Base-by-base conservation (phyloP, 1,284 basidiomycete genomes). In the Phlebopus sp. region DNA sequence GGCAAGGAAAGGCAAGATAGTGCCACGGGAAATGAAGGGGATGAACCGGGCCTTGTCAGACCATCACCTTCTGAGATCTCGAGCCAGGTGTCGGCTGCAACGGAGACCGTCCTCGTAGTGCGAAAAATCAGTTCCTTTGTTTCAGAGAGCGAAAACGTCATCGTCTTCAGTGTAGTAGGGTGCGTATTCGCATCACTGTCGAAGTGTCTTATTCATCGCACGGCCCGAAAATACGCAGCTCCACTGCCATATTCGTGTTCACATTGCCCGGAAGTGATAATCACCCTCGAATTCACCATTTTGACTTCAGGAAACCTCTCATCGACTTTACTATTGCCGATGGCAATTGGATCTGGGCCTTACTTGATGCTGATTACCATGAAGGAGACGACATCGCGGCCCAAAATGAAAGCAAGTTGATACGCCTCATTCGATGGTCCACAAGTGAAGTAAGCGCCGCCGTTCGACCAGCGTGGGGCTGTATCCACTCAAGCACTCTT, bases 101-200 rank as follows among this genome's bases (percentile, higher is more conserved):
- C 86, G 34, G 70, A 66, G 9, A 74, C 75, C 1, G 52, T 76
- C 2, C 57, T 72, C 6, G 59, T 67, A 46, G 48, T 66, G 42
- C 57, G 37, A 43, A 54, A 15, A 43, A 56, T 64, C 19, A 30
- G 40, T 17, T 58, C 62, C 5, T 58, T 64, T 47, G 48, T 56
- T 17, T 51, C 64, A 7, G 56, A 56, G 35, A 59, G 50, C 29
- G 67, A 66, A 19, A 65, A 62, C n/a, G 66, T 73, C 37, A 55
- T 88, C 8, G 50, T 89, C 4, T 90, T 90, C 60, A 83, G 72
- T 46, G 82, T 72, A 5, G 72, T 86, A 47, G 87, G 88, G 88
- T 90, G 55, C 45, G 79, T 60, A 8, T 31, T 40, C 3, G 29
- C 19, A 47, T 30, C 37, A 14, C 36, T 32, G 19, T 38, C 17